Conservation (phyloP, 2,329 filamentous ascomycete genomes). For the Didymella exigua region DNA sequence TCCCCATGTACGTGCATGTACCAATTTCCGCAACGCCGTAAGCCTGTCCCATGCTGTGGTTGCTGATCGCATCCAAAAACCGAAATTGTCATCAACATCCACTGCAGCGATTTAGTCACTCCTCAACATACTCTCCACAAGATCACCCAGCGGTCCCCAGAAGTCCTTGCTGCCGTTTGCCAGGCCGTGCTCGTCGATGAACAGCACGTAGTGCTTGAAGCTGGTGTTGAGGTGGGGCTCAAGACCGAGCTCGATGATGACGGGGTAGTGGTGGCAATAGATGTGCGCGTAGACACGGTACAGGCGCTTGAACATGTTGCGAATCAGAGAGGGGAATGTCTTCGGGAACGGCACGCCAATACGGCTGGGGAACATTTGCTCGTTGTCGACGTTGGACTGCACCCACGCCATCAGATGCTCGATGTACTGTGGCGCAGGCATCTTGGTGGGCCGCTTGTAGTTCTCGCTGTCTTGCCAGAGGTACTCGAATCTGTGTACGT, state of each 20-base stretch:
- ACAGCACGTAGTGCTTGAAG: constrained; percentile 99
- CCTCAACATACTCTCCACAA: constrained; percentile 96
- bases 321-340: constrained; percentile 88
- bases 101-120: constrained; percentile 67
- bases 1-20: constrained; percentile 9
- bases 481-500: constrained; percentile 79
- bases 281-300: constrained; percentile 98
- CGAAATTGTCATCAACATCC: not conserved
- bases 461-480: constrained; percentile 96
- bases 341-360: constrained; percentile 94
- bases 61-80: not conserved
- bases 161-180: constrained; percentile 89
- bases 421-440: constrained; percentile 96
- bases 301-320: constrained; percentile 99
- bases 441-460: constrained; percentile 96
- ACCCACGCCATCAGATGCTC: constrained; percentile 98
- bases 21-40: constrained; percentile 11
- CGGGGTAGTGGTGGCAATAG: constrained; percentile 97
- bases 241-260: constrained; percentile 90
- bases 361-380: constrained; percentile 90
- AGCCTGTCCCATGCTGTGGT: constrained; percentile 2
- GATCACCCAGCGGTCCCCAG: constrained; percentile 92
- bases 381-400: constrained; percentile 93
- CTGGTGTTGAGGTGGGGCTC: constrained; percentile 98
- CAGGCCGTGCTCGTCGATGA: constrained; percentile 94